Evolutionary conservation across 331 rosid genomes (phyloP).

Genomic region (Phaseolus coccineus): DNA sequence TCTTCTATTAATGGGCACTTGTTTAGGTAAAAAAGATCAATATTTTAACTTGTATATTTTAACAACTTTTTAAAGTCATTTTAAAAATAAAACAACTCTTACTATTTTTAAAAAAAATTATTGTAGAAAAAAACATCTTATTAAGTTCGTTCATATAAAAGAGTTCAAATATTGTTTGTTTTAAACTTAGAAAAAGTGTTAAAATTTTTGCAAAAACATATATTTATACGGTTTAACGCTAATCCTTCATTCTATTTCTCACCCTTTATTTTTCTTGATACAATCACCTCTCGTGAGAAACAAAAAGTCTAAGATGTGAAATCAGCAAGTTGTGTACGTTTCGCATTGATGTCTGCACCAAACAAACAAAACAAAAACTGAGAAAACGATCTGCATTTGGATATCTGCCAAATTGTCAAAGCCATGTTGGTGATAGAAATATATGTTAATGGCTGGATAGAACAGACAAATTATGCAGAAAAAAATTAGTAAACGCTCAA

Average conservation of each 20-base stretch:
- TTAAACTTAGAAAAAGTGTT: background rate
- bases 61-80: no score
- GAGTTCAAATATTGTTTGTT: no score
- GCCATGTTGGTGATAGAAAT: background rate
- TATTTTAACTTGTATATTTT: no score
- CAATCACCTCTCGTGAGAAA: background rate
- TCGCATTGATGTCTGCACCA: background rate
- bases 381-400: background rate
- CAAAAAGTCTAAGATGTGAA: background rate
- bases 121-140: no score
- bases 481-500: background rate
- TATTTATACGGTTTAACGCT: no score
- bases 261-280: background rate
- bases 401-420: background rate
- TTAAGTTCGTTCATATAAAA: no score
- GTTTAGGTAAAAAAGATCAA: no score
- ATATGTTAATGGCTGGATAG: background rate
- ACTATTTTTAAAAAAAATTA: no score
- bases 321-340: background rate
- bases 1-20: no score
- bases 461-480: background rate
- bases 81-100: no score
- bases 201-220: no score
- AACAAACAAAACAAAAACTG: background rate
- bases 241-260: background rate